Percentiles rank a stretch among this genome's conserved stretches.
Evolutionary conservation across 2,329 filamentous ascomycete species (phyloP).

Genomic region (Aspergillus jensenii): DNA sequence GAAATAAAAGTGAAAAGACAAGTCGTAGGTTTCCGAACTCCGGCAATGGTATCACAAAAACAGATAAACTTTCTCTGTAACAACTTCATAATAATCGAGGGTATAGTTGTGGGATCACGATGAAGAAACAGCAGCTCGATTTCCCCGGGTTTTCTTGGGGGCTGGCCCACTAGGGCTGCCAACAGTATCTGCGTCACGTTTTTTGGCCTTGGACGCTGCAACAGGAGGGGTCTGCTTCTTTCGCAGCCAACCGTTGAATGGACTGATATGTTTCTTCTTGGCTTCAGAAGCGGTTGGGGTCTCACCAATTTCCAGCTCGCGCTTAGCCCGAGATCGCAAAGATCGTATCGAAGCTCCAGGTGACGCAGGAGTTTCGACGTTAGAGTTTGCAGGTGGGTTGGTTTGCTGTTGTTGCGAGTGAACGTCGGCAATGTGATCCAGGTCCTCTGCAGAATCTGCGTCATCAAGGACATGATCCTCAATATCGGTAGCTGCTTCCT

Average conservation of each 20-base stretch:
- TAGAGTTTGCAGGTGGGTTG: slow-evolving; percentile 24
- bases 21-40: slow-evolving; percentile 4
- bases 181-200: slow-evolving; percentile 34
- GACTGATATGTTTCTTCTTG: slow-evolving; percentile 35
- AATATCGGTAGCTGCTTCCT: slow-evolving; percentile 58
- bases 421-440: slow-evolving; percentile 17
- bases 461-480: slow-evolving; percentile 38
- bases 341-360: slow-evolving; percentile 33
- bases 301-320: slow-evolving; percentile 21
- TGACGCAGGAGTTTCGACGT: slow-evolving; percentile 28
- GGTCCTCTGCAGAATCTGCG: slow-evolving; percentile 16
- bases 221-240: slow-evolving; percentile 35
- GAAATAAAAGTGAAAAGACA: slow-evolving; percentile 7
- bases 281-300: slow-evolving; percentile 25
- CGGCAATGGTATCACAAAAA: slow-evolving; percentile 13
- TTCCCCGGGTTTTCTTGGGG: slow-evolving; percentile 33
- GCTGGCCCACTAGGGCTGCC: slow-evolving; percentile 26
- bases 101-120: slow-evolving; percentile 7
- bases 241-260: slow-evolving; percentile 43
- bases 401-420: slow-evolving; percentile 20
- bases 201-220: slow-evolving; percentile 30
- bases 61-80: slow-evolving; percentile 1
- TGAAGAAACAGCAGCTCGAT: slow-evolving; percentile 13
- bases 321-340: slow-evolving; percentile 33
- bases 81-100: neutral